These are phyloP conservation scores for Elongisporangium anandrum DNA, from an alignment of 352 stramenopile genomes.

Conservation along the genomic window DNA sequence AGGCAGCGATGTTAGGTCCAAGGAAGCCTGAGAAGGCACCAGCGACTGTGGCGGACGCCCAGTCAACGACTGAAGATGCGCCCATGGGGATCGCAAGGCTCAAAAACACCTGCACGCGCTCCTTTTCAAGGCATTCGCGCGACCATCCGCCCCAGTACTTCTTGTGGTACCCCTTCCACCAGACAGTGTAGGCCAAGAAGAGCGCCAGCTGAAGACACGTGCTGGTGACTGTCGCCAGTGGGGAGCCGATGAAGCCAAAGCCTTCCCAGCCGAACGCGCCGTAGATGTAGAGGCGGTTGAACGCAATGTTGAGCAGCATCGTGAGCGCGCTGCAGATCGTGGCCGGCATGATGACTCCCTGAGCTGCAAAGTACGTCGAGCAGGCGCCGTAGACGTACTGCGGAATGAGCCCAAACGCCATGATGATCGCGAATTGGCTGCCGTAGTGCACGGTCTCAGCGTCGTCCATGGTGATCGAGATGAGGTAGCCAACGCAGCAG, in stretches of 20 bases:
- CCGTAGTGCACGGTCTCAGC: conserved; percentile 29
- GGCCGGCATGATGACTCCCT: conserved; percentile 40
- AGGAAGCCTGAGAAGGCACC: conserved; percentile 41
- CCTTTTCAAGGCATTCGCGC: conserved; percentile 25
- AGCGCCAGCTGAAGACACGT: conserved; percentile 41
- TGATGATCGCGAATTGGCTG: conserved; percentile 29
- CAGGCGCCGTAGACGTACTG: background rate
- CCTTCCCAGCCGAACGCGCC: background rate
- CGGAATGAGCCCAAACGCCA: conserved; percentile 12
- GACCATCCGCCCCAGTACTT: conserved; percentile 47
- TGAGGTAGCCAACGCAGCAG: conserved; percentile 35
- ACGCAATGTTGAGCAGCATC: conserved; percentile 31
- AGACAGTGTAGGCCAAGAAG: conserved; percentile 40
- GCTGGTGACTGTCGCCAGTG: conserved; percentile 38
- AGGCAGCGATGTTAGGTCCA: conserved; percentile 38
- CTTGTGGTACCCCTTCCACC: conserved; percentile 44
- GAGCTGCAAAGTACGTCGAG: conserved; percentile 2
- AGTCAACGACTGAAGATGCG: conserved; percentile 43
- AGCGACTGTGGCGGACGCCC: conserved; percentile 35
- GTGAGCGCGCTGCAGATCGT: conserved; percentile 34
- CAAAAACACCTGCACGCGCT: conserved; percentile 46
- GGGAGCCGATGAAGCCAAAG: conserved; percentile 9
- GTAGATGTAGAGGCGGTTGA: conserved; percentile 38
- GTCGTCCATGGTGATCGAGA: conserved; percentile 39
- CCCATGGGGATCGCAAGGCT: conserved; percentile 44